Base-by-base conservation (phyloP, 139 green algal genomes). In the Edaphochlamys debaryana region DNA sequence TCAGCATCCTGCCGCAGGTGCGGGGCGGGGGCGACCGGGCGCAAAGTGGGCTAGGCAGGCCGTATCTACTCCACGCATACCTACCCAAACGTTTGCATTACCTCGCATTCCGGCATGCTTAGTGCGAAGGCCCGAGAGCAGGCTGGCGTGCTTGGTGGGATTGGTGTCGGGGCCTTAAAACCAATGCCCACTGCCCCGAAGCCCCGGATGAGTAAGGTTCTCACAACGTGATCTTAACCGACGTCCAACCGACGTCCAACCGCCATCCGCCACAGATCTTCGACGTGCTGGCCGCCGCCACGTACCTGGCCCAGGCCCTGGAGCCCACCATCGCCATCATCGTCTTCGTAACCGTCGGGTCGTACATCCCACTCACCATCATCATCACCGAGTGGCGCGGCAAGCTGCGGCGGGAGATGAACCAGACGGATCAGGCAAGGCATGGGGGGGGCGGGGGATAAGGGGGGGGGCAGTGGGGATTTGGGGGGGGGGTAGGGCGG, bases 301-400 rank as follows among this genome's bases (percentile, higher is more conserved):
- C 86, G 32, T 98, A 95, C 86, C 88, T 98, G 36, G 93, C 92
- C 4, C 84, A 90, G 32, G 84, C 84, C 0, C 84, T 98, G 86
- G 79, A 96, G 79, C 87, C 92, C 38, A 95, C 89, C 79, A 94
- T 97, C 27, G 94, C 92, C 25, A 79, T 96, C 58, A 95, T 98
- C 25, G 91, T 96, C 7, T 95, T 97, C 66, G 41, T 95, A 29
- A 96, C 94, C 0, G 90, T 98, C 6, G 86, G 85, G 68, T 90
- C 71, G 40, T 98, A 98, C 91, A 95, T 98, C n/a, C 94, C 95
- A 1, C 84, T 98, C 32, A 98, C 96, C 58, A 91, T 98, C 69
- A 70, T 89, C 29, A 79, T 97, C 64, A 97, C 95, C 29, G 94
- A 98, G 89, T 97, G 92, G 90, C 85, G 95, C 4, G 92, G 90